phyloP scores from a whole-genome alignment of 23 red algal genomes.

The Gracilaria gracilis region DNA sequence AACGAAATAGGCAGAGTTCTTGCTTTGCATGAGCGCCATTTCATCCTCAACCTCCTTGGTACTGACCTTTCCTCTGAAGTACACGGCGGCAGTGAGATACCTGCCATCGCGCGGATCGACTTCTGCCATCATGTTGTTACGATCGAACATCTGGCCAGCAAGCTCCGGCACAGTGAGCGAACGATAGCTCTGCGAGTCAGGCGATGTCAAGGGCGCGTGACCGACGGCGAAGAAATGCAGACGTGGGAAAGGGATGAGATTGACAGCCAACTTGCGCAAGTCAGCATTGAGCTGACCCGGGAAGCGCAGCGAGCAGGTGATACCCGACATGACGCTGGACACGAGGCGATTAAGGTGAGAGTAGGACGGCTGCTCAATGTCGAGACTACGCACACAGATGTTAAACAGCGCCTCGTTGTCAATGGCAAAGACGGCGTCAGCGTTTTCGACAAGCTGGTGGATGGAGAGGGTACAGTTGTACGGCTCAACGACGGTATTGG shows the following conservation, averaged over 20 bases:
- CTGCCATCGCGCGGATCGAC: slow-evolving; percentile 97
- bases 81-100: slow-evolving; percentile 98
- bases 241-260: slow-evolving; percentile 97
- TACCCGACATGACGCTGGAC: slow-evolving; percentile 96
- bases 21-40: slow-evolving; percentile 94
- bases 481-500: slow-evolving; percentile 98
- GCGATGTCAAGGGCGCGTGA: slow-evolving; percentile 82
- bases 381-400: slow-evolving; percentile 93
- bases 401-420: slow-evolving; percentile 99
- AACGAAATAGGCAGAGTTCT: slow-evolving; percentile 98
- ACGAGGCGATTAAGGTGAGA: slow-evolving; percentile 94
- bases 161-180: slow-evolving; percentile 85
- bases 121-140: slow-evolving; percentile 98
- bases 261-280: slow-evolving; percentile 98
- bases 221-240: slow-evolving; percentile 99
- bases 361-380: slow-evolving; percentile 86
- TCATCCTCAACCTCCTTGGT: slow-evolving; percentile 99
- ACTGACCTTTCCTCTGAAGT: slow-evolving; percentile 98
- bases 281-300: slow-evolving; percentile 99
- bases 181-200: slow-evolving; percentile 75
- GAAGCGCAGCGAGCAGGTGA: slow-evolving; percentile 99
- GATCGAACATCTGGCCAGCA: slow-evolving; percentile 94
- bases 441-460: slow-evolving; percentile 98
- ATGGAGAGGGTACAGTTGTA: slow-evolving; percentile 99
- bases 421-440: slow-evolving; percentile 98